A percentile compares a stretch with the other conserved stretches of the same genome.
These are phyloP conservation scores for Musa troglodytarum DNA, from an alignment of 176 grass and related monocot species.

Conservation along the genomic window DNA sequence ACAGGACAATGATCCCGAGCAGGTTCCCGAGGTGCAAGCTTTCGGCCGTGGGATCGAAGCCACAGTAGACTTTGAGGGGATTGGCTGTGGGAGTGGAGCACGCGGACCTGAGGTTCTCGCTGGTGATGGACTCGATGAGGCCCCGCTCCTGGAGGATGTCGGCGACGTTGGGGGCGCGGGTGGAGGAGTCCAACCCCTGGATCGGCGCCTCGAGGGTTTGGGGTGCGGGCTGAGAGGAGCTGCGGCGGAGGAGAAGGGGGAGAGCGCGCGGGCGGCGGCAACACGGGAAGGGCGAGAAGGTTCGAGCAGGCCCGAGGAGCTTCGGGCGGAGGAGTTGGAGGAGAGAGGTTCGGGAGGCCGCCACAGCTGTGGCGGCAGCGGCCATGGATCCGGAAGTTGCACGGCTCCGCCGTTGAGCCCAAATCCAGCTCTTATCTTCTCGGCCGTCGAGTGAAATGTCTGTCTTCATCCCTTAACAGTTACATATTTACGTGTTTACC, in stretches of 20 bases:
- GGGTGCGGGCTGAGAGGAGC: constrained; percentile 1
- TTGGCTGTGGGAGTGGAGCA: constrained; percentile 10
- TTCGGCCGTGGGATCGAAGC: constrained; percentile 86
- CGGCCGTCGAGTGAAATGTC: neutral
- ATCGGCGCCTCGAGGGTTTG: neutral
- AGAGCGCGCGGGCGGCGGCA: constrained; percentile 1
- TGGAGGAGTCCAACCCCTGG: neutral
- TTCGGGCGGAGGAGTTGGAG: constrained; percentile 27
- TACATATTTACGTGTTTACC: too few species aligned
- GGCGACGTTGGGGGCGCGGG: constrained; percentile 36
- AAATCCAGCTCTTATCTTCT: too few species aligned
- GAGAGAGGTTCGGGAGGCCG: constrained; percentile 6
- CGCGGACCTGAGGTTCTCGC: constrained; percentile 39
- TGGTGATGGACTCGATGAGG: constrained; percentile 68
- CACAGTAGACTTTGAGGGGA: constrained; percentile 71
- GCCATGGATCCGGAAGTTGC: neutral
- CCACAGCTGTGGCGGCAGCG: neutral
- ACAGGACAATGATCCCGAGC: constrained; percentile 70
- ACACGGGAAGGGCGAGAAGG: constrained; percentile 4
- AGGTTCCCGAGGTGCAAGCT: constrained; percentile 87
- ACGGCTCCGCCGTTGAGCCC: neutral
- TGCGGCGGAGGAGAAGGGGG: constrained; percentile 18
- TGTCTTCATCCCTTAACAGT: neutral
- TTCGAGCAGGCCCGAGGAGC: constrained; percentile 24
- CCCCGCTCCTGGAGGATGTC: constrained; percentile 77